Conservation (phyloP, 1,284 basidiomycete species). For the Ceratobasidium sp. region DNA sequence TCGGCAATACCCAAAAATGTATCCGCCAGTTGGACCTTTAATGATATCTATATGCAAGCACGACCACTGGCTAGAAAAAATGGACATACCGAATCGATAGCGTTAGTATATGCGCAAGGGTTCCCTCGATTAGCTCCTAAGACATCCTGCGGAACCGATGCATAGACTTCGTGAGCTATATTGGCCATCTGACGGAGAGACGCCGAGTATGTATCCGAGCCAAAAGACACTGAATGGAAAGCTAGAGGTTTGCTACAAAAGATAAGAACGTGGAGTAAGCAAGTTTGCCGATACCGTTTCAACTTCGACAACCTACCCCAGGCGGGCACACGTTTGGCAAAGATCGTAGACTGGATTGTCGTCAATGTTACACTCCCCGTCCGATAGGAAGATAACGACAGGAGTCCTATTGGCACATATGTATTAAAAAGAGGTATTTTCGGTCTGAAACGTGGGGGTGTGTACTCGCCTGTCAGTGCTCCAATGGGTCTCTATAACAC, state of each 20-base stretch:
- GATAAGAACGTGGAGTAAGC: background rate
- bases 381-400: slow-evolving; percentile 75
- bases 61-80: background rate
- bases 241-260: slow-evolving; percentile 67
- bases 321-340: slow-evolving; percentile 63
- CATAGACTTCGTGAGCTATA: slow-evolving; percentile 67
- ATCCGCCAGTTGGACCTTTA: slow-evolving; percentile 67
- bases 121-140: slow-evolving; percentile 59
- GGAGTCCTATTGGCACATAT: slow-evolving; percentile 61
- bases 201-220: slow-evolving; percentile 56
- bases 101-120: slow-evolving; percentile 67
- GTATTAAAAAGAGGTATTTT: background rate
- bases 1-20: slow-evolving; percentile 73
- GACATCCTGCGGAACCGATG: slow-evolving; percentile 63
- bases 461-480: slow-evolving; percentile 67
- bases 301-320: slow-evolving; percentile 60
- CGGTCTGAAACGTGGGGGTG: background rate
- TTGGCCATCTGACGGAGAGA: slow-evolving; percentile 67
- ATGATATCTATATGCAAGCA: background rate
- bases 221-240: slow-evolving; percentile 73
- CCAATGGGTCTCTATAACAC: slow-evolving; percentile 66
- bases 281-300: background rate
- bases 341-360: slow-evolving; percentile 64
- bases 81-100: slow-evolving; percentile 66
- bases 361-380: slow-evolving; percentile 64